Base-by-base conservation (phyloP, 768 basidiomycete genomes). In the Leccinum subtestaceum region DNA sequence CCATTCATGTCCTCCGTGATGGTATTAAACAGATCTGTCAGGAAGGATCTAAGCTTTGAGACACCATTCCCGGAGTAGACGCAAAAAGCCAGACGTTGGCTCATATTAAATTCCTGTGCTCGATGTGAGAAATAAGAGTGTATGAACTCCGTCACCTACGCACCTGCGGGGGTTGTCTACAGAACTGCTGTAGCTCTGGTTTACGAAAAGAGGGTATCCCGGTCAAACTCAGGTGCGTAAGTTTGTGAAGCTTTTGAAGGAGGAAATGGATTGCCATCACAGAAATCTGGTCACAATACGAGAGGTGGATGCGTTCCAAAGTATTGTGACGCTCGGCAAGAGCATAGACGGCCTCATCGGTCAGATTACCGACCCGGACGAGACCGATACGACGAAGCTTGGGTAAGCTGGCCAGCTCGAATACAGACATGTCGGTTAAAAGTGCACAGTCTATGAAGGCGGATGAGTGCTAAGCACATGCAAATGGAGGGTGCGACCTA, bases 1-100 rank as follows among this genome's bases (percentile, higher is more conserved):
- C 81, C 84, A 63, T 83, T 86, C 78, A 82, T 78, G 53, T 79
- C 79, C 65, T 90, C 89, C 2, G 84, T 88, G 65, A 91, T 87
- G 60, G 84, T 84, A 64, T 87, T 86, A 70, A 88, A 91, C 13
- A 89, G 72, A 59, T 88, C 88, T 6, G 83, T 87, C 50, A 99
- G 77, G 72, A 86, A 95, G 17, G 84, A 77, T 32, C 96, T 83
- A 19, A 99, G 81, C 51, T 93, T 87, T 11, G 82, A 76, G 2
- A 99, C 91, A 7, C 96, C 95, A 63, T 87, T 87, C 21, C 94
- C 93, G 11, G 96, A 98, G 77, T 92, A 99, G 15, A 99, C 97
- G 74, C 97, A 98, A 71, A 98, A 99, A 4, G 93, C 85, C 19
- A 84, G 79, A 52, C 93, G 86, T 71, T 99, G 97, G 50, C 87